Evolutionary conservation across 495 filamentous ascomycete genomes (phyloP), one percentile per base, ranked within the genome.

Genomic region (Trichoderma orchidacearum): DNA sequence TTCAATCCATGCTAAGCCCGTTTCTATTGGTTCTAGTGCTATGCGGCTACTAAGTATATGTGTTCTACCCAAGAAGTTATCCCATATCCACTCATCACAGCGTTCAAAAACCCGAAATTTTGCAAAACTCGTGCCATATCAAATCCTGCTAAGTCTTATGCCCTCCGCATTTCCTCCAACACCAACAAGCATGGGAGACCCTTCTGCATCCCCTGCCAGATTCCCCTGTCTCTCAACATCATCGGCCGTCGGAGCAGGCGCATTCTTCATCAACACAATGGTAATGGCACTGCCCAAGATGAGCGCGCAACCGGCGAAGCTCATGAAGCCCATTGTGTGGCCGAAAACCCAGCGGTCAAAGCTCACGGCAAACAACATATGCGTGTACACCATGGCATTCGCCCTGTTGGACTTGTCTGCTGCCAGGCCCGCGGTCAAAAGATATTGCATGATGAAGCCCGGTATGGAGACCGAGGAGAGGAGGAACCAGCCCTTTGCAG

Each of bases 321-420:
- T 89, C 60, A 83, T 68, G 30, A 74, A 62, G 17, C 80, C 80
- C 51, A 93, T 84, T 13, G 75, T 80, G 25, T 77, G 80, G 1
- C 86, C 85, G 75, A 85, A 96, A 12, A 96, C 71, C 51, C 85
- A 70, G 56, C 82, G 81, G 65, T 97, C 92, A 63, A 89, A 90
- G 13, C 79, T 79, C 15, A 95, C 72, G 11, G 92, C 91, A 66
- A 95, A 96, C 32, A 97, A 66, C 87, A 97, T 92, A 66, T 94
- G 86, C 45, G 83, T 89, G 64, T 95, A 97, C 3, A 89, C 74
- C 89, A 96, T 95, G 21, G 85, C 89, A 5, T 86, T 94, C 2
- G 90, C 90, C 23, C 87, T 77, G 21, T 83, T 82, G 6, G 82
- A 81, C 55, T 70, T 72, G 56, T 77, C 87, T 18, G 82, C 79